phyloP scores from a whole-genome alignment of 78 protist species.

The Diacronema lutheri region DNA sequence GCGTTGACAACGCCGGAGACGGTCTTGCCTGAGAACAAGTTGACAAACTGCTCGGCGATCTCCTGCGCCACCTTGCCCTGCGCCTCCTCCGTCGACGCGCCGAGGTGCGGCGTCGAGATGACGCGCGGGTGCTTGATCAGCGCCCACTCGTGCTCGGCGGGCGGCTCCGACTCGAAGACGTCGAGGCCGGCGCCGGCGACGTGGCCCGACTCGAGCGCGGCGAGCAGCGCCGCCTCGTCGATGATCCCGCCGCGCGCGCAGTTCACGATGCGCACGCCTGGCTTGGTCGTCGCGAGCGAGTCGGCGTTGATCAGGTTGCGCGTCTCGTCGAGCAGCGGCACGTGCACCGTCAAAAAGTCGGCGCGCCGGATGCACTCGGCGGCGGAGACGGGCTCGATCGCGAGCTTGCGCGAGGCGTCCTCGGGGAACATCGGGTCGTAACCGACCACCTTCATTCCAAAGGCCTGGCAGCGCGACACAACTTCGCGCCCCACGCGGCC shows the following conservation, averaged over 20 bases:
- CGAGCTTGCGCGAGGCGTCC: neutral
- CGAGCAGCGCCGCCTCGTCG: slow-evolving; percentile 29
- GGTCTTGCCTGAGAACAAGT: neutral
- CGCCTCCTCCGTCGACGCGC: slow-evolving; percentile 53
- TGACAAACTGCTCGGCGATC: slow-evolving; percentile 25
- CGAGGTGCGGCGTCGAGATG: slow-evolving; percentile 53
- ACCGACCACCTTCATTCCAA: slow-evolving; percentile 10
- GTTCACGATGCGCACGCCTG: slow-evolving; percentile 34
- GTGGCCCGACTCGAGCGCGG: slow-evolving; percentile 32
- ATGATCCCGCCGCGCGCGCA: slow-evolving; percentile 54
- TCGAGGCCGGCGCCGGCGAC: slow-evolving; percentile 47
- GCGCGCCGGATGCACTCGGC: neutral
- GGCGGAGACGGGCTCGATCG: slow-evolving; percentile 7
- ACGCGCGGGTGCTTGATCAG: neutral
- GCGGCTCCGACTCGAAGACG: slow-evolving; percentile 56
- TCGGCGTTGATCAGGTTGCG: too few relatives aligned
- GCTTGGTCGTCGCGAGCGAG: slow-evolving; percentile 16
- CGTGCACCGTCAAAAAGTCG: slow-evolving; percentile 47
- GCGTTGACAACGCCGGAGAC: slow-evolving; percentile 36
- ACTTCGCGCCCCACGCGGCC: slow-evolving; percentile 55
- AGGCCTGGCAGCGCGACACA: neutral
- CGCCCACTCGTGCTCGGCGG: slow-evolving; percentile 8
- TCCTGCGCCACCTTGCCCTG: slow-evolving; percentile 50
- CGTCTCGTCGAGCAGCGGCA: neutral
- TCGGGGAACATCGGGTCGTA: slow-evolving; percentile 44